Percentiles rank a stretch among this genome's conserved stretches.
Evolutionary conservation across 192 early-diverging fungal species (phyloP).

Genomic region (Dimargaris cristalligena): DNA sequence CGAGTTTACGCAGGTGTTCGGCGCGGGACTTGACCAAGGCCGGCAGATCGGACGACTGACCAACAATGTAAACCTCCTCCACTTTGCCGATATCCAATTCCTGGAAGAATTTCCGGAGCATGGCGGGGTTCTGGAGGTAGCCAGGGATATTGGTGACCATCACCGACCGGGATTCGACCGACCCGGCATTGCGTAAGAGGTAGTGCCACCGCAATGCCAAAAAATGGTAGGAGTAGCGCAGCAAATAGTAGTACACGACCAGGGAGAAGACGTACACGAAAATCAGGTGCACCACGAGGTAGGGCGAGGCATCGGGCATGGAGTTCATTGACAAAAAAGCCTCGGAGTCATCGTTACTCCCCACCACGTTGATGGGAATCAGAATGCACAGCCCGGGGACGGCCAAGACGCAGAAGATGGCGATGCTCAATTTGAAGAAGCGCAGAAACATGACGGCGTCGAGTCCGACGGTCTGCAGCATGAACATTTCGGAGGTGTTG

Average conservation of each 20-base stretch:
- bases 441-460: conserved; percentile 30
- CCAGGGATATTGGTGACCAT: conserved; percentile 51
- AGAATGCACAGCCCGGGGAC: conserved; percentile 21
- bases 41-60: conserved; percentile 36
- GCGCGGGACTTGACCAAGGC: conserved; percentile 36
- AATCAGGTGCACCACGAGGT: conserved; percentile 25
- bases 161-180: conserved; percentile 38
- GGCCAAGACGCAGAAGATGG: conserved; percentile 23
- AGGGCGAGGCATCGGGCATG: conserved; percentile 12
- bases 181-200: conserved; percentile 25
- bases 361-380: conserved; percentile 20
- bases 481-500: conserved; percentile 27
- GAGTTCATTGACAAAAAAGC: conserved; percentile 7
- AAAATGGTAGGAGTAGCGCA: conserved; percentile 27
- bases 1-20: conserved; percentile 32
- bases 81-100: conserved; percentile 39
- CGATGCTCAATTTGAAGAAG: conserved; percentile 32
- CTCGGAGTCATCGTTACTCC: background rate
- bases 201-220: conserved; percentile 33
- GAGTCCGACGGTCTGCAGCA: conserved; percentile 29
- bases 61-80: conserved; percentile 43
- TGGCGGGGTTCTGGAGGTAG: conserved; percentile 29
- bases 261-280: conserved; percentile 28
- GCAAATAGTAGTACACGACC: conserved; percentile 28
- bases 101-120: conserved; percentile 49